Evolutionary conservation across 371 early-diverging fungal genomes (phyloP), one percentile per base, ranked within the genome.

Genomic region (Haplosporangium sp.): DNA sequence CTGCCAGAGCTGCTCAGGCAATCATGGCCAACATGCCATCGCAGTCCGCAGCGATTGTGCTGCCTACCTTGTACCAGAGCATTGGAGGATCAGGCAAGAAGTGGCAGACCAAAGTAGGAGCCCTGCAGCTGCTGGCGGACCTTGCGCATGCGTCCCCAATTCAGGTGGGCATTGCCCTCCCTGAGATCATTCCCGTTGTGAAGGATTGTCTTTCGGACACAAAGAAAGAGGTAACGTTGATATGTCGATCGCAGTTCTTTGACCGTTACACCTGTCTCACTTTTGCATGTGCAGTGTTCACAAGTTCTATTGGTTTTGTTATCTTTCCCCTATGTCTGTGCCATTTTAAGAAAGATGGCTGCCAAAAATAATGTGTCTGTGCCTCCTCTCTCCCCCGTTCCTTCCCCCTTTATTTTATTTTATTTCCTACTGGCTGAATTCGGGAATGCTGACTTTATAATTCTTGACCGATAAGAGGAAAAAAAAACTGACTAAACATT

Each of bases 51-150:
- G 76, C 81, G 13, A 54, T 82, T 55, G 59, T 91, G 6, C 71
- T 93, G 56, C 92, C 94, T 38, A 69, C 87, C 36, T 82, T 94
- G 10, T 87, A 81, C 61, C 88, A 90, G 38, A 88, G 83, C 69
- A 88, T 90, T 84, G 83, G 70, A 53, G 84, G 87, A 62, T 87
- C 88, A 60, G 77, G 77, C 6, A 92, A 90, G 74, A 93, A 93
- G 68, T 93, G 93, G 94, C 93, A 94, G 81, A 90, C 92, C 51
- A 89, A 90, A 75, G 84, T 89, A 23, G 92, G 87, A 52, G 91
- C 91, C 20, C 74, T 92, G 43, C 84, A 90, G 59, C 59, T 89
- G 10, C 64, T 94, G 13, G 77, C 81, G 13, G 80, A 81, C 43
- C 84, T 89, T 45, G 87, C 90, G 45, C 75, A 83, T 42, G 83